Evolutionary conservation across 139 green algal genomes (phyloP), one percentile per base, ranked within the genome.

Genomic region (Picocystis salinarum): DNA sequence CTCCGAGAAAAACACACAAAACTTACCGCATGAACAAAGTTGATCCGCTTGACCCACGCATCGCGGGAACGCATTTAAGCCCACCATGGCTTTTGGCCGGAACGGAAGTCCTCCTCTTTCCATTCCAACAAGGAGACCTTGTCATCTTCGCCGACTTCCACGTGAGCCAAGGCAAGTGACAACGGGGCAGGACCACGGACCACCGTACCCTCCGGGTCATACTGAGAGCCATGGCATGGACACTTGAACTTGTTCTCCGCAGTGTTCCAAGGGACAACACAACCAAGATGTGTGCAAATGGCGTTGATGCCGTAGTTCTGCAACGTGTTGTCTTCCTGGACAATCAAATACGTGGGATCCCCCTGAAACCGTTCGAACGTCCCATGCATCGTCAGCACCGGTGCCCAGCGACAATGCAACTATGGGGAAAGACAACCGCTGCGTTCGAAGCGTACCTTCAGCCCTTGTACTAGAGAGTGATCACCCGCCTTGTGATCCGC

Each of bases 191-290:
- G 85, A 33, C 84, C 84, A 27, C 85, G 75, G 31, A 95, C 64
- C 23, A 91, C 75, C 74, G 91, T 94, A 67, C 87, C 87, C 59
- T 91, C 55, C 28, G 40, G 33, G 66, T 99, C 85, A 74, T 99
- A 99, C 64, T 94, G 89, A 26, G 78, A 93, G 46, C 89, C 89
- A 66, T 99, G 89, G 80, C 88, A 98, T 19, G 88, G 88, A 79
- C 88, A 98, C 72, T 85, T 92, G 78, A 98, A 98, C 83, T 97
- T 94, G 70, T 96, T 95, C 75, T 97, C 85, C 30, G 76, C 80
- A n/a, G n/a, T 18, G 46, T 91, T 85, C 85, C 85, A 98, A 12
- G 88, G 88, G n/a, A 99, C 88, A 40, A 99, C 88, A 70, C 88
- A 99, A 34, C 89, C 88, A 53, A 99, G 56, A 69, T 99, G 89